Percentiles rank a stretch among this genome's conserved stretches.
These are phyloP conservation scores for Colletotrichum magnum DNA, from an alignment of 2,329 filamentous ascomycete genomes.

Conservation along the genomic window DNA sequence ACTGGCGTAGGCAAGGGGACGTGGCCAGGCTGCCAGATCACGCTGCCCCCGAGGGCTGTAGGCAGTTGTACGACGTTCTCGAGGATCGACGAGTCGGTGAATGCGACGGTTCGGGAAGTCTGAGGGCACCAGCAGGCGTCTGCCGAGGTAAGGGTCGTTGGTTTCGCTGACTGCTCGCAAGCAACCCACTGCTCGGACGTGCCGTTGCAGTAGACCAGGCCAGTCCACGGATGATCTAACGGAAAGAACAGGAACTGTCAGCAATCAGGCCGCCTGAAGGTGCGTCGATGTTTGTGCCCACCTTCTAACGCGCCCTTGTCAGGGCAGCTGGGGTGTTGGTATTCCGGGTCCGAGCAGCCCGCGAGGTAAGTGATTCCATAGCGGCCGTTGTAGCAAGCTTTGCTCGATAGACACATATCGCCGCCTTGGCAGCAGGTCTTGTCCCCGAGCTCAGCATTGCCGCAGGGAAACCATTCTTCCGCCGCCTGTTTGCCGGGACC, in stretches of 20 bases:
- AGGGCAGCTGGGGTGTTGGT: conserved; percentile 50
- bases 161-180: conserved; percentile 46
- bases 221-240: conserved; percentile 49
- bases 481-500: conserved; percentile 38
- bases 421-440: conserved; percentile 50
- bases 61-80: conserved; percentile 48
- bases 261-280: background rate
- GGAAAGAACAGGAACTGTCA: no score
- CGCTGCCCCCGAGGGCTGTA: conserved; percentile 43
- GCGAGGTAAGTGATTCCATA: conserved; percentile 53
- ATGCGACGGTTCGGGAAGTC: conserved; percentile 45
- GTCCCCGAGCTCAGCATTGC: conserved; percentile 49
- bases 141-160: conserved; percentile 43
- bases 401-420: conserved; percentile 50
- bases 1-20: conserved; percentile 41
- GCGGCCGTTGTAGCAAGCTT: conserved; percentile 44
- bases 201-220: conserved; percentile 52
- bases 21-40: conserved; percentile 45
- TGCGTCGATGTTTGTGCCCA: background rate
- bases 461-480: conserved; percentile 49
- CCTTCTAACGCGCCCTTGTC: conserved; percentile 46
- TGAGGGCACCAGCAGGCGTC: conserved; percentile 49
- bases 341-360: conserved; percentile 53
- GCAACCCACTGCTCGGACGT: conserved; percentile 50
- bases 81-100: conserved; percentile 45